Percentiles rank a stretch among this genome's conserved stretches.
Conservation (phyloP, 495 filamentous ascomycete genomes). For the Articulospora tetracladia region DNA sequence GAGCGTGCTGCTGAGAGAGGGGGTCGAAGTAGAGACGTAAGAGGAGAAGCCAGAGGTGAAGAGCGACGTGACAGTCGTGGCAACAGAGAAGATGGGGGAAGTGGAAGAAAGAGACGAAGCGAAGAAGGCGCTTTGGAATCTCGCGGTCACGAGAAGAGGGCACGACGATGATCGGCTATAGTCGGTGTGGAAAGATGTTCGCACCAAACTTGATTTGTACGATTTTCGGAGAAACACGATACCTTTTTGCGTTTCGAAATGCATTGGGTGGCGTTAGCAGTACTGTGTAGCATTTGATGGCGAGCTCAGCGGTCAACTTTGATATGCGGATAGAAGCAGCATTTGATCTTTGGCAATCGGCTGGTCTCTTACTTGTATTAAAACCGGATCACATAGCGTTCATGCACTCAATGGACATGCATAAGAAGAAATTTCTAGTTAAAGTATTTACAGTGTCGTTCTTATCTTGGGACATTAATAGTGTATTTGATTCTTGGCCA, state of each 20-base stretch:
- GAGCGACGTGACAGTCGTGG: conserved; percentile 19
- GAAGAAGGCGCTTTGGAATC: conserved; percentile 29
- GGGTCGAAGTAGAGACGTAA: conserved; percentile 17
- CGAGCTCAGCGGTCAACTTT: neutral
- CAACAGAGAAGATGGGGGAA: conserved; percentile 14
- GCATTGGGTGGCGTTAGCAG: conserved; percentile 11
- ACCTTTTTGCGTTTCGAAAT: neutral
- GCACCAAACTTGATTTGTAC: conserved; percentile 6
- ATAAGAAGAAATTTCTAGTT: too few species aligned
- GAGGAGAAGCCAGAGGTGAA: conserved; percentile 11
- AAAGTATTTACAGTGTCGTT: too few species aligned
- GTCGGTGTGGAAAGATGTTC: neutral
- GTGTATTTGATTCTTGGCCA: too few species aligned
- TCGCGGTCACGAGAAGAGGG: conserved; percentile 28
- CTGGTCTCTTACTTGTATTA: too few species aligned
- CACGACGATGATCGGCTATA: conserved; percentile 6
- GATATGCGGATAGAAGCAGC: too few species aligned
- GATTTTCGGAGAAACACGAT: conserved; percentile 10
- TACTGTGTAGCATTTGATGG: neutral
- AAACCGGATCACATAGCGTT: too few species aligned
- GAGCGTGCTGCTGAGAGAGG: conserved; percentile 6
- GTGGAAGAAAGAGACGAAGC: conserved; percentile 32
- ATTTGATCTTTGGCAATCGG: too few species aligned
- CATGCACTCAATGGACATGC: too few species aligned
- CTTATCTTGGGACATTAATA: too few species aligned